phyloP scores from a whole-genome alignment of 2,329 filamentous ascomycete species.

The Calonectria montana region DNA sequence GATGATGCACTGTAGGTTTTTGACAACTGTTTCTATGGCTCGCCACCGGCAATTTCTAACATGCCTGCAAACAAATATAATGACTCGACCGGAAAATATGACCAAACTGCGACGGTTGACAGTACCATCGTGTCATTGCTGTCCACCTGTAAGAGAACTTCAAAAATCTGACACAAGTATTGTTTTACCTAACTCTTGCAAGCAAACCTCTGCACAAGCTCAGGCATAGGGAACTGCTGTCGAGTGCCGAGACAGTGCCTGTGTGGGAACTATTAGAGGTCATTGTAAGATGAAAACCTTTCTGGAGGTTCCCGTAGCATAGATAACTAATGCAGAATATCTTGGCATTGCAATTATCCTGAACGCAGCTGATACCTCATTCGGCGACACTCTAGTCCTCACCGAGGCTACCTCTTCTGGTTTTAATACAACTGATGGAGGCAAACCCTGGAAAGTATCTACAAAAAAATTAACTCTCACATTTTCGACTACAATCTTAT shows the following conservation, averaged over 20 bases:
- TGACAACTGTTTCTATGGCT: too few species aligned
- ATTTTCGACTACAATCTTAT: constrained; percentile 17
- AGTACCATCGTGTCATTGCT: constrained; percentile 23
- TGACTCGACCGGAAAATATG: constrained; percentile 28
- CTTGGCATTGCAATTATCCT: constrained; percentile 26
- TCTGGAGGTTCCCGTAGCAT: not conserved
- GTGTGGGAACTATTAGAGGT: constrained; percentile 19
- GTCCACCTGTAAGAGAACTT: constrained; percentile 17
- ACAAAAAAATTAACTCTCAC: constrained; percentile 28
- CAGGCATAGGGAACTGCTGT: constrained; percentile 33
- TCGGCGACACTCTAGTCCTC: constrained; percentile 19
- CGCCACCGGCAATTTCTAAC: not conserved
- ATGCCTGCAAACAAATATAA: constrained; percentile 22
- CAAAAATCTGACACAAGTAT: not conserved
- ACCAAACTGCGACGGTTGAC: constrained; percentile 22
- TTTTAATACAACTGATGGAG: constrained; percentile 25
- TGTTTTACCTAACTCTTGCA: not conserved
- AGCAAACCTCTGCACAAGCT: constrained; percentile 27
- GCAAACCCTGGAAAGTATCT: constrained; percentile 27
- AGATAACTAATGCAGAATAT: constrained; percentile 17
- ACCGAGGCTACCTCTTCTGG: constrained; percentile 28
- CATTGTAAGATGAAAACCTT: constrained; percentile 10
- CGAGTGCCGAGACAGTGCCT: constrained; percentile 33
- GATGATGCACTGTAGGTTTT: constrained; percentile 27
- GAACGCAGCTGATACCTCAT: constrained; percentile 18